These are phyloP conservation scores for Penicillium canariense DNA, from an alignment of 495 filamentous ascomycete genomes.

Conservation along the genomic window DNA sequence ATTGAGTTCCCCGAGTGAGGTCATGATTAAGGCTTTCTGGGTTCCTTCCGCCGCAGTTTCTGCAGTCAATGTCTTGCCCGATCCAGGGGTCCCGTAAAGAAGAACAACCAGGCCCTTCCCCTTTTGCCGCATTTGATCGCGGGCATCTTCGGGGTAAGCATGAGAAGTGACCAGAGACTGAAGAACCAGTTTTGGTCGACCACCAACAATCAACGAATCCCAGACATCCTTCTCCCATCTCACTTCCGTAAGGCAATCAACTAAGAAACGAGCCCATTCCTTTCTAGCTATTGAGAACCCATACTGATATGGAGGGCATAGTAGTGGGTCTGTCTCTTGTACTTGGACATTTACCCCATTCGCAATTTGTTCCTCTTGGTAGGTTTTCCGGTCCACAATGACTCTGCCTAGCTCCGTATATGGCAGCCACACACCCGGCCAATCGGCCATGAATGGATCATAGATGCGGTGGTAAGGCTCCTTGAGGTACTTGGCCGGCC, in stretches of 20 bases:
- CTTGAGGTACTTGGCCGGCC: constrained; percentile 3
- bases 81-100: background rate
- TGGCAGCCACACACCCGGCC: constrained; percentile 3
- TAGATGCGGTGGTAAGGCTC: constrained; percentile 1
- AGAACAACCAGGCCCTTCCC: background rate
- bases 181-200: background rate
- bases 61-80: background rate
- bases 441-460: constrained; percentile 4
- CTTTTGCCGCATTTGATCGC: background rate
- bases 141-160: background rate
- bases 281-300: background rate
- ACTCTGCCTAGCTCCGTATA: constrained; percentile 4
- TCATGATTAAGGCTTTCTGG: background rate
- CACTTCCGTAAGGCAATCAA: background rate
- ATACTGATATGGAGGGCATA: background rate
- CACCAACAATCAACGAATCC: background rate
- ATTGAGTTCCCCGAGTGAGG: background rate
- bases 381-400: constrained; percentile 2
- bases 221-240: background rate
- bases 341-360: background rate
- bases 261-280: background rate
- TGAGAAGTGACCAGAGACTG: background rate
- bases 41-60: background rate
- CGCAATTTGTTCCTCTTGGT: background rate
- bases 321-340: background rate